Evolutionary conservation across 257 asterid species (phyloP).

Genomic region (Parsonsia alboflavescens): DNA sequence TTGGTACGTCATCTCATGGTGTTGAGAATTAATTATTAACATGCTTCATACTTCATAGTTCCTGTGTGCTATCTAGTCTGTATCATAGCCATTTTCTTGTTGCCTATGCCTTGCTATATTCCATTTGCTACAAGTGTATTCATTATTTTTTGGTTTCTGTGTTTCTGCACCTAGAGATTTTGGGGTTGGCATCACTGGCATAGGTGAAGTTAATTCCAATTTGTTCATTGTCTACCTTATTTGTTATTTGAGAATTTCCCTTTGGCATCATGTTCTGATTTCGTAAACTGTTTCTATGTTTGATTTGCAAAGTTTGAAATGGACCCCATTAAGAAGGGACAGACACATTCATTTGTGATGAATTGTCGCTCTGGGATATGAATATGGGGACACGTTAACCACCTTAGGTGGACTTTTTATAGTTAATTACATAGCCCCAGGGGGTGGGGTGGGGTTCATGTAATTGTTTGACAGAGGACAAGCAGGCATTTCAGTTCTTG

Average conservation of each 20-base stretch:
- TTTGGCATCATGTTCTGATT: background rate
- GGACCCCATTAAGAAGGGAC: background rate
- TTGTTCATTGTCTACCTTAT: background rate
- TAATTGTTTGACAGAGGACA: background rate
- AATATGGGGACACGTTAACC: background rate
- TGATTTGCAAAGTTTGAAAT: background rate
- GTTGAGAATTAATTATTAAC: background rate
- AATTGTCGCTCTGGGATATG: background rate
- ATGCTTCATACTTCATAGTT: background rate
- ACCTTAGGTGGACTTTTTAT: background rate
- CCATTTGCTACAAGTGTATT: background rate
- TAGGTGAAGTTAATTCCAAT: background rate
- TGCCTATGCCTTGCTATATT: background rate
- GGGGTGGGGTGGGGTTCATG: too few relatives aligned
- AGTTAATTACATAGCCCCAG: background rate
- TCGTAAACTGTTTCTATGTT: too few relatives aligned
- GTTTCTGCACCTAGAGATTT: background rate
- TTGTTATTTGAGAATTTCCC: background rate
- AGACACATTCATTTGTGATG: background rate
- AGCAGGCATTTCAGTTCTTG: background rate
- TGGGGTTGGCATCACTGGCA: background rate
- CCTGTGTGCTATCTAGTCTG: background rate
- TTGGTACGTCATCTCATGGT: constrained; percentile 46
- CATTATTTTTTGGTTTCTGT: background rate
- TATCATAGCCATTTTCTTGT: background rate